These are phyloP conservation scores for Plasmodium chabaudi DNA, from an alignment of 169 alveolate genomes.

Conservation along the genomic window DNA sequence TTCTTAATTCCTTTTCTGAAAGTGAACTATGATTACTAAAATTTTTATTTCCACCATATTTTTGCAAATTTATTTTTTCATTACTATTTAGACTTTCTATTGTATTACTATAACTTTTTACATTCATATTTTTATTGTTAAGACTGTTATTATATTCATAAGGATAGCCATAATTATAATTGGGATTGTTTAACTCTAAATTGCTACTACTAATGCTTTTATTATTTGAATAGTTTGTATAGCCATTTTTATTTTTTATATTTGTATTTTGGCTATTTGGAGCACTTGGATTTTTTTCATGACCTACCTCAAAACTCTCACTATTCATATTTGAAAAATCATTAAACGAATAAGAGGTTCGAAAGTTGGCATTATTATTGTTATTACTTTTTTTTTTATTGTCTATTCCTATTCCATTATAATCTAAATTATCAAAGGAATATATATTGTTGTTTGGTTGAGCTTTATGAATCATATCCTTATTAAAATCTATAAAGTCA, in stretches of 20 bases:
- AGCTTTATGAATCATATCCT: neutral
- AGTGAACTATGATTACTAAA: slow-evolving; percentile 18
- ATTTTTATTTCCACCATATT: slow-evolving; percentile 18
- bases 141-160: neutral
- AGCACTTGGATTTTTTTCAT: neutral
- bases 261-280: neutral
- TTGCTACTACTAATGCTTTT: slow-evolving; percentile 1
- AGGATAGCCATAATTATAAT: neutral
- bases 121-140: slow-evolving; percentile 4
- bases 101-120: neutral
- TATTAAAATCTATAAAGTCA: neutral
- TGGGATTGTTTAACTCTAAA: neutral
- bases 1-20: slow-evolving; percentile 68
- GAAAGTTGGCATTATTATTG: neutral
- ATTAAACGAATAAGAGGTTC: slow-evolving; percentile 51
- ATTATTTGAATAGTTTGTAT: neutral
- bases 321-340: slow-evolving; percentile 9
- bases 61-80: neutral
- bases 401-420: neutral
- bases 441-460: slow-evolving; percentile 7
- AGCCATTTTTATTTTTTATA: no score
- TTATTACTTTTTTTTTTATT: slow-evolving; percentile 10
- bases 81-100: neutral
- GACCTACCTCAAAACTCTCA: neutral
- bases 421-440: slow-evolving; percentile 25